A percentile compares a stretch with the other conserved stretches of the same genome.
Conservation (phyloP, 2,329 filamentous ascomycete species). For the Didymella sp. region DNA sequence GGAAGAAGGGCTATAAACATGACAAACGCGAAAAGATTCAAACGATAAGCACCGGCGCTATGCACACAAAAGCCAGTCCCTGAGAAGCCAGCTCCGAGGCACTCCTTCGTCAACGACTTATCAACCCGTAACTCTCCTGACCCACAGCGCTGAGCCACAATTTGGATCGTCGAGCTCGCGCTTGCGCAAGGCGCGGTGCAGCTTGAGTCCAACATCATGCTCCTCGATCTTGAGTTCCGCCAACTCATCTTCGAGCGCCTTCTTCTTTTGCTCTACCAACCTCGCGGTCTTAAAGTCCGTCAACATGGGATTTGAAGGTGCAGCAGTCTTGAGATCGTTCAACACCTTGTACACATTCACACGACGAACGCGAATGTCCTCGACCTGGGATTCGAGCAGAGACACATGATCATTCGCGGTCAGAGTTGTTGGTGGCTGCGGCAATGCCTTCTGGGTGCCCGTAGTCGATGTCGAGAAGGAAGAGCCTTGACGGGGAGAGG, state of each 20-base stretch:
- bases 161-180: constrained; percentile 48
- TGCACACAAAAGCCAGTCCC: background rate
- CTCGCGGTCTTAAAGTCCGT: constrained; percentile 47
- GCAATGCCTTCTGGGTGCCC: constrained; percentile 47
- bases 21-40: background rate
- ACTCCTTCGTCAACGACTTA: background rate
- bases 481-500: constrained; percentile 35
- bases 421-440: constrained; percentile 46
- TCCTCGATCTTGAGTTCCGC: constrained; percentile 48
- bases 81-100: background rate
- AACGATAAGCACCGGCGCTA: constrained; percentile 9
- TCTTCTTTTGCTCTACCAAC: constrained; percentile 45
- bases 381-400: constrained; percentile 49
- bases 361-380: constrained; percentile 48
- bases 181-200: constrained; percentile 51
- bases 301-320: constrained; percentile 48
- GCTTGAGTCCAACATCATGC: constrained; percentile 50
- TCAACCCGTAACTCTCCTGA: constrained; percentile 47
- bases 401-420: constrained; percentile 46
- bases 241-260: constrained; percentile 48
- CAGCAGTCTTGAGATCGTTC: constrained; percentile 44
- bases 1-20: background rate
- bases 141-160: constrained; percentile 47
- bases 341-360: constrained; percentile 48
- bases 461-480: constrained; percentile 32